Percentiles rank a stretch among this genome's conserved stretches.
Evolutionary conservation across 2,329 filamentous ascomycete genomes (phyloP).

Genomic region (Thelonectria rubi): DNA sequence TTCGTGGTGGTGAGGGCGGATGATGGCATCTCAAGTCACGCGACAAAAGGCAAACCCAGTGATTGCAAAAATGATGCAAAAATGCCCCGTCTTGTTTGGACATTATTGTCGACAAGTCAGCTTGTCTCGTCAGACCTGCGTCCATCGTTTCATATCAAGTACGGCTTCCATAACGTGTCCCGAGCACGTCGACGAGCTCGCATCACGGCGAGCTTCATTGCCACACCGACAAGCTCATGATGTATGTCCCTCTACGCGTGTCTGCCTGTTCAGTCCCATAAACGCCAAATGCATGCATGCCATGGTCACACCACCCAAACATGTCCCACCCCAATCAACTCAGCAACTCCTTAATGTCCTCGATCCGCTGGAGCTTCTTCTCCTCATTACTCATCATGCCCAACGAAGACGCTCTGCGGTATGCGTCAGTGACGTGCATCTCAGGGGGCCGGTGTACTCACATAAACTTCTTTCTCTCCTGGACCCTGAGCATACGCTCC

Average conservation of each 20-base stretch:
- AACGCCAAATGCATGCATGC: constrained; percentile 29
- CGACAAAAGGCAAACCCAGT: constrained; percentile 14
- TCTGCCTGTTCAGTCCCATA: constrained; percentile 22
- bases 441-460: constrained; percentile 57
- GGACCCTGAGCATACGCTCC: constrained; percentile 91
- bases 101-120: constrained; percentile 37
- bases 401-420: constrained; percentile 81
- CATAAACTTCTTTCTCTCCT: constrained; percentile 97
- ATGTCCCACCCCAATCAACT: constrained; percentile 55
- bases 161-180: constrained; percentile 21
- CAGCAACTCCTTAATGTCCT: constrained; percentile 92
- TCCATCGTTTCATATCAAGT: constrained; percentile 27
- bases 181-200: constrained; percentile 23
- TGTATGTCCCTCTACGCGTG: constrained; percentile 10
- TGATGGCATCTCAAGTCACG: constrained; percentile 20
- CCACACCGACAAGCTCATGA: constrained; percentile 16
- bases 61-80: constrained; percentile 16
- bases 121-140: constrained; percentile 32
- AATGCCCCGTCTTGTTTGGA: constrained; percentile 6
- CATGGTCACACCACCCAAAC: constrained; percentile 1
- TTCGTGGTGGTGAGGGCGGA: constrained; percentile 12
- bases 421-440: constrained; percentile 15
- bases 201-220: constrained; percentile 23
- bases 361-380: constrained; percentile 87
- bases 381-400: constrained; percentile 97